A percentile compares a stretch with the other conserved stretches of the same genome.
Conservation (phyloP, 2,329 filamentous ascomycete species). For the Colletotrichum endophyticum region DNA sequence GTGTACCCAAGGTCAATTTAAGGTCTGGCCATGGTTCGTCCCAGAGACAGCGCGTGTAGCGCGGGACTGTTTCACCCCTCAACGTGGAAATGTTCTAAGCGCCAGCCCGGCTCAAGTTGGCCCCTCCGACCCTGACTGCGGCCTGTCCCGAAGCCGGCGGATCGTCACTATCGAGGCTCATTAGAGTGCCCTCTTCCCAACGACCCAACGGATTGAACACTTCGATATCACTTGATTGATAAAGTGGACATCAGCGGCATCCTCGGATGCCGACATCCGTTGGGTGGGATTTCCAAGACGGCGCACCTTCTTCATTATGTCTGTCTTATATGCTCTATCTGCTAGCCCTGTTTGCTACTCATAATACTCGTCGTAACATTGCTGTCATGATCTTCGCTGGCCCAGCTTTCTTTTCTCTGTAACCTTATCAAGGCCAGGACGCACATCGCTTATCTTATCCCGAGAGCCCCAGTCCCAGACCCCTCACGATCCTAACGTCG, state of each 20-base stretch:
- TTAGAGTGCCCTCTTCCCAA: not conserved
- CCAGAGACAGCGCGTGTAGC: not conserved
- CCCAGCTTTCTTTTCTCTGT: not conserved
- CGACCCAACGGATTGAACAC: not conserved
- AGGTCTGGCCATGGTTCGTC: slow-evolving; percentile 14
- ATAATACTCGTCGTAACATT: not conserved
- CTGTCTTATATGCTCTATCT: not conserved
- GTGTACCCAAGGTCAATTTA: slow-evolving; percentile 7
- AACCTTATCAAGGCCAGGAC: not conserved
- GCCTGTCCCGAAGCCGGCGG: not conserved
- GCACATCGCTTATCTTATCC: not conserved
- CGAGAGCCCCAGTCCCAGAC: slow-evolving; percentile 49
- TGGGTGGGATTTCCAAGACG: not conserved
- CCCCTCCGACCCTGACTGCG: not conserved
- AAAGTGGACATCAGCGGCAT: not conserved
- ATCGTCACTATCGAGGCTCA: not conserved
- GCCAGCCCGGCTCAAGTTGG: not conserved
- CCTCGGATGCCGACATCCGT: too few species aligned
- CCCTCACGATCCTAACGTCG: slow-evolving; percentile 76
- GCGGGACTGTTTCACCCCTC: not conserved
- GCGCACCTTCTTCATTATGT: not conserved
- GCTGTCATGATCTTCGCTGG: not conserved
- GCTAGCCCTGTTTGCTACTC: not conserved
- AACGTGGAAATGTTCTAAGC: not conserved
- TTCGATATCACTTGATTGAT: not conserved